These are phyloP conservation scores for Didymella sp. DNA, from an alignment of 2,329 filamentous ascomycete species.

Conservation along the genomic window DNA sequence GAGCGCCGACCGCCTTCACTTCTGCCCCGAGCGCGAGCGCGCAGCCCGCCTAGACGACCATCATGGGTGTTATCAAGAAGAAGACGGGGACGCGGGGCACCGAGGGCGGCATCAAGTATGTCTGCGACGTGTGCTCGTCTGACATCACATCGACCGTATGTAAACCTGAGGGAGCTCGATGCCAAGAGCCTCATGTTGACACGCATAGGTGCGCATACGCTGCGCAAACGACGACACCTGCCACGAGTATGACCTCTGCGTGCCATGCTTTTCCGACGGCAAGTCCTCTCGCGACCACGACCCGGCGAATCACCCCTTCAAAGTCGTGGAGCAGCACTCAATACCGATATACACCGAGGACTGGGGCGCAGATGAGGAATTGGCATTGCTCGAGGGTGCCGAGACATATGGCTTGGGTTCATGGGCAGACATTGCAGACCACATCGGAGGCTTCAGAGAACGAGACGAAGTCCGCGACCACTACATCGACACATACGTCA, in stretches of 20 bases:
- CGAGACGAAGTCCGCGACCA: constrained; percentile 97
- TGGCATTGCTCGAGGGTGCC: constrained; percentile 90
- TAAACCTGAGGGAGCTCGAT: neutral
- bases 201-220: constrained; percentile 82
- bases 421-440: constrained; percentile 97
- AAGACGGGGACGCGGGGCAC: constrained; percentile 86
- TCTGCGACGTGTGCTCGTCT: constrained; percentile 95
- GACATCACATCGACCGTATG: constrained; percentile 96
- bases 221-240: constrained; percentile 79
- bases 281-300: constrained; percentile 83
- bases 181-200: constrained; percentile 10
- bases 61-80: constrained; percentile 95
- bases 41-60: constrained; percentile 26
- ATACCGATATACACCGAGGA: constrained; percentile 94
- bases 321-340: constrained; percentile 97
- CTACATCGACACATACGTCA: constrained; percentile 86
- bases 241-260: constrained; percentile 95
- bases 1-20: constrained; percentile 15
- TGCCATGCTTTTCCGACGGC: constrained; percentile 89
- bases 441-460: constrained; percentile 91
- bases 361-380: constrained; percentile 96
- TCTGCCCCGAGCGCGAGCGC: constrained; percentile 6
- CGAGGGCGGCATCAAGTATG: constrained; percentile 81
- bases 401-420: constrained; percentile 96
- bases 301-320: constrained; percentile 83